Conservation (phyloP, 352 stramenopile genomes). For the Globisporangium orthogonon region DNA sequence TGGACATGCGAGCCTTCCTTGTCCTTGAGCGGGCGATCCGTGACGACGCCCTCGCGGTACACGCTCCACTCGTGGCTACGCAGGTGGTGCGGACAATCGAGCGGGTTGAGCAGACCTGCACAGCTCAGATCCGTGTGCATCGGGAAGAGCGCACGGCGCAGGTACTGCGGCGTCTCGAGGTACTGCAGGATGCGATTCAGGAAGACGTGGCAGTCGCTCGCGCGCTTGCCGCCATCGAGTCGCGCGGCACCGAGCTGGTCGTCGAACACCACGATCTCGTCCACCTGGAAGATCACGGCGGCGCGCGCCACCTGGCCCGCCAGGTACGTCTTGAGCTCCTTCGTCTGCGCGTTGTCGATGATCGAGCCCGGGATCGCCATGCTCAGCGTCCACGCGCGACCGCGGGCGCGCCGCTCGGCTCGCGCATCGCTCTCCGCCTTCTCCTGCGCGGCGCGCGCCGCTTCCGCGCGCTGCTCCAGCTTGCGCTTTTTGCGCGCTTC, state of each 20-base stretch:
- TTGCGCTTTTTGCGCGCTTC: constrained; percentile 71
- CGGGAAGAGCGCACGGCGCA: constrained; percentile 95
- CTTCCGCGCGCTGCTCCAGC: constrained; percentile 38
- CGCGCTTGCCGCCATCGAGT: constrained; percentile 44
- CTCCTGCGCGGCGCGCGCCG: constrained; percentile 23
- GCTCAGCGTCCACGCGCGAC: constrained; percentile 89
- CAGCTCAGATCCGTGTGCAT: constrained; percentile 97
- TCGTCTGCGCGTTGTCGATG: constrained; percentile 96
- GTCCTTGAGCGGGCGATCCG: constrained; percentile 78
- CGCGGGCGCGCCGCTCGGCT: constrained; percentile 41
- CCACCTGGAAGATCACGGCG: constrained; percentile 96
- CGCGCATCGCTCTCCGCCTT: constrained; percentile 15
- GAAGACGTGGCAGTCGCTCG: constrained; percentile 79
- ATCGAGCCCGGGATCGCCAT: constrained; percentile 96
- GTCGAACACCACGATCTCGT: constrained; percentile 98
- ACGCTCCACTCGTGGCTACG: constrained; percentile 88
- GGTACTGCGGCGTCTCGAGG: constrained; percentile 97
- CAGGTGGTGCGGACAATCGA: constrained; percentile 97
- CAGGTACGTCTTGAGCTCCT: constrained; percentile 95
- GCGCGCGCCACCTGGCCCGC: constrained; percentile 95
- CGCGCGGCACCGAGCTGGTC: constrained; percentile 84
- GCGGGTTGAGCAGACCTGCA: constrained; percentile 92
- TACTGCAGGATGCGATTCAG: constrained; percentile 94
- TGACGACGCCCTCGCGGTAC: constrained; percentile 91
- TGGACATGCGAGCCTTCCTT: constrained; percentile 83